These are phyloP conservation scores for Aspergillus oerlinghausenensis DNA, from an alignment of 2,329 filamentous ascomycete species.

Conservation along the genomic window DNA sequence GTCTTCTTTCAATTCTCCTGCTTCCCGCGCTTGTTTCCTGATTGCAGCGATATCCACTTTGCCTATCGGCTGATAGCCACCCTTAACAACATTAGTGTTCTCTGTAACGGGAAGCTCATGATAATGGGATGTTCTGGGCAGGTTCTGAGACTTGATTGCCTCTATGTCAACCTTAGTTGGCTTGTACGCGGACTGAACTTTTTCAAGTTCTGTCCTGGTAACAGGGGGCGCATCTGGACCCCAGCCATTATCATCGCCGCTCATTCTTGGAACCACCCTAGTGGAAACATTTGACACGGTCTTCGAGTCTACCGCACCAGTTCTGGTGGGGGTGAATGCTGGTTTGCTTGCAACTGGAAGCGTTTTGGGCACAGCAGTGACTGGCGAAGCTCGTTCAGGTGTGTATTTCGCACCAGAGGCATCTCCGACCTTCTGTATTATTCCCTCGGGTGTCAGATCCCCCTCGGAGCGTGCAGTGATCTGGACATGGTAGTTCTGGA, in stretches of 20 bases:
- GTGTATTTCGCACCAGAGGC: conserved; percentile 94
- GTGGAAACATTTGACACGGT: conserved; percentile 55
- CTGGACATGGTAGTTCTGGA: conserved; percentile 87
- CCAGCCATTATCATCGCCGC: conserved; percentile 84
- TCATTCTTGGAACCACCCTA: conserved; percentile 46
- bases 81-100: conserved; percentile 65
- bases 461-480: conserved; percentile 89
- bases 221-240: conserved; percentile 89
- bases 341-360: conserved; percentile 82
- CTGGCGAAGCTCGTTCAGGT: conserved; percentile 55
- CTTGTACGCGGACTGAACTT: conserved; percentile 87
- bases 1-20: conserved; percentile 59
- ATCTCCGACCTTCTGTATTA: conserved; percentile 90
- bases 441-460: conserved; percentile 80
- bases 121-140: conserved; percentile 52
- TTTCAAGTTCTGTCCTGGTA: conserved; percentile 80
- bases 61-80: conserved; percentile 87
- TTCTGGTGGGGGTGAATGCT: conserved; percentile 74
- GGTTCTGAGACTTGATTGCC: conserved; percentile 70
- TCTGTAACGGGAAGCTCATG: conserved; percentile 45
- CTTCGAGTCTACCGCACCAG: conserved; percentile 58
- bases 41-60: conserved; percentile 97
- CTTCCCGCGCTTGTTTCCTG: conserved; percentile 65
- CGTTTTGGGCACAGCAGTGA: conserved; percentile 47
- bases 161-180: conserved; percentile 94